Evolutionary conservation across 2,329 filamentous ascomycete species (phyloP), one percentile per base, ranked within the genome.

Genomic region (Coleophoma cylindrospora): DNA sequence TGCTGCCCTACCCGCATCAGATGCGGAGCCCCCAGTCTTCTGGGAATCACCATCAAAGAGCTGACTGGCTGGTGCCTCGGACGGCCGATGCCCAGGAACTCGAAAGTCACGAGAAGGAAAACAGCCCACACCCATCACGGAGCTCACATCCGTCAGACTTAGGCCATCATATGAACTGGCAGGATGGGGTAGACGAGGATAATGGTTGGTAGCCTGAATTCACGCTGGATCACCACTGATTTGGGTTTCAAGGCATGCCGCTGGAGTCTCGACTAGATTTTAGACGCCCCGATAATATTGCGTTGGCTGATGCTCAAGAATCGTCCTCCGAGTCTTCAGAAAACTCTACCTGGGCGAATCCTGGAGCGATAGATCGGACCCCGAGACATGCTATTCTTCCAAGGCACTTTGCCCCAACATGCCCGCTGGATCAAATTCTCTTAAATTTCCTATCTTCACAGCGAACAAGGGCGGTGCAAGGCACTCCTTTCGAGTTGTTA

Each of bases 351-450:
- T 40, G 45, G 45, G 45, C 45, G 8, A 21, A 47, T 12, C 45
- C 45, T 40, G 45, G 40, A 36, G 6, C 45, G 4, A 47, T 38
- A 21, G 7, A 47, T 12, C 36, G 40, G 10, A 15, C 40, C 14
- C 36, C 45, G 38, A 47, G 19, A 21, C 38, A 36, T 9, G 38
- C 45, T 19, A 47, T 47, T 38, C 34, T 47, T 15, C 45, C 45
- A 32, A 47, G 38, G 45, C 46, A 48, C 34, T 21, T 43, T n/a
- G 36, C 38, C 21, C 19, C 46, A 19, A 48, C 46, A 17, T 48
- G 46, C 40, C 46, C 46, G 27, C 46, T 48, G 19, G 46, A 48
- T 41, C 46, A 48, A 17, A 48, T 48, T 32, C 37, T 48, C n/a
- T 15, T 48, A 11, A 41, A 48, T 34, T 48, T 48, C 27, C 27